phyloP scores from a whole-genome alignment of 2,329 filamentous ascomycete genomes.

The Taxawa tesnikishii region DNA sequence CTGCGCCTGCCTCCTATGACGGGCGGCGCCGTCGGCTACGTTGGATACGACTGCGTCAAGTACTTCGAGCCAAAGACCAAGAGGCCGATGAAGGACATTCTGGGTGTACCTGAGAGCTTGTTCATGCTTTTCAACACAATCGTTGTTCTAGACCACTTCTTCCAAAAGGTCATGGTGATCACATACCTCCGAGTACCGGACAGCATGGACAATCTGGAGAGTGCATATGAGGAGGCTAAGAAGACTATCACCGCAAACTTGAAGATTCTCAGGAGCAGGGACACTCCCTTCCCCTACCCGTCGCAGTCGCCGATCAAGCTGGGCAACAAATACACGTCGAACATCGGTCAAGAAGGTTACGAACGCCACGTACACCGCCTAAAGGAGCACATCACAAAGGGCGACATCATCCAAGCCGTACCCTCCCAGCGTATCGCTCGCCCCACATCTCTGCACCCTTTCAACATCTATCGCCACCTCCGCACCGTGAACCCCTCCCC shows the following conservation, averaged over 20 bases:
- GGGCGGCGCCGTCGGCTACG: slow-evolving; percentile 89
- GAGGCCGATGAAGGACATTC: slow-evolving; percentile 66
- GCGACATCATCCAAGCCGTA: slow-evolving; percentile 96
- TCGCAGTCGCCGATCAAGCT: slow-evolving; percentile 60
- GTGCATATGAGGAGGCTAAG: slow-evolving; percentile 58
- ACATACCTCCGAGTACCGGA: slow-evolving; percentile 66
- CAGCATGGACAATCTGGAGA: slow-evolving; percentile 40
- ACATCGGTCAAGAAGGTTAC: slow-evolving; percentile 81
- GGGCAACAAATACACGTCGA: slow-evolving; percentile 74
- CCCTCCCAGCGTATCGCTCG: slow-evolving; percentile 87
- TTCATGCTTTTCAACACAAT: slow-evolving; percentile 98
- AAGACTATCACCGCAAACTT: slow-evolving; percentile 55
- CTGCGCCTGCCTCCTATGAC: slow-evolving; percentile 75
- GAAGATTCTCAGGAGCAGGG: slow-evolving; percentile 57
- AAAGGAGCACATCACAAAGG: slow-evolving; percentile 80
- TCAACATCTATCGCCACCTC: slow-evolving; percentile 94
- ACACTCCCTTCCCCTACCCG: slow-evolving; percentile 57
- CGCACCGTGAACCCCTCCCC: slow-evolving; percentile 96
- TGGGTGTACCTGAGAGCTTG: slow-evolving; percentile 81
- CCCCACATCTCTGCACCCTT: slow-evolving; percentile 83
- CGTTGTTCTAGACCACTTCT: slow-evolving; percentile 90
- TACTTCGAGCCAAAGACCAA: slow-evolving; percentile 99
- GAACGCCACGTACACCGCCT: slow-evolving; percentile 75
- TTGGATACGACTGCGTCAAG: slow-evolving; percentile 92
- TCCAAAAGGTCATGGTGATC: slow-evolving; percentile 82